Evolutionary conservation across 108 stramenopile genomes (phyloP), one percentile per base, ranked within the genome.

Genomic region (Skeletonema tropicum): DNA sequence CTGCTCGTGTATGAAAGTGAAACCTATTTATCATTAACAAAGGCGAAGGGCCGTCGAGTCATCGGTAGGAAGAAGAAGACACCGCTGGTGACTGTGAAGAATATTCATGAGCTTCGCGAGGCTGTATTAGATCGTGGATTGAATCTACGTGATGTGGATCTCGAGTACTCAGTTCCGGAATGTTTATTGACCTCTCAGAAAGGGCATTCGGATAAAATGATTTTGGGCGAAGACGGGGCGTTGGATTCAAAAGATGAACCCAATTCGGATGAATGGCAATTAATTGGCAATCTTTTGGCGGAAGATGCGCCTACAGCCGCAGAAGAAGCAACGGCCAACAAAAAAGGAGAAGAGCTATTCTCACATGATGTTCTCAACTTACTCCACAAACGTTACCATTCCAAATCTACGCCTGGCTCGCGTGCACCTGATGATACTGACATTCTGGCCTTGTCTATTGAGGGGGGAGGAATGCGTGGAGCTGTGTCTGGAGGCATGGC

Each of bases 381-480:
- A 6, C 83, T 92, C 5, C 77, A 79, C 32, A 29, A 73, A 61
- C 84, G 91, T 8, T 85, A 74, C 61, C 55, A 79, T 23, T 77
- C 74, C 0, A 64, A 67, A 19, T 89, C 94, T 15, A 88, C 69
- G 38, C 93, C 93, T 8, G 71, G 71, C 15, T 29, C 79, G 80
- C 88, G 94, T 19, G 23, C 69, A 17, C 57, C 64, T 19, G 72
- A 75, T 65, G 92, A 89, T 60, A 87, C 74, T 8, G 63, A 83
- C 12, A 72, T 61, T 14, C 79, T 97, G n/a, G 94, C 95, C 13
- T 59, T 98, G 2, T 84, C 95, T 13, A 94, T 92, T 49, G 94
- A 95, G 77, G 94, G 90, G 31, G 90, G 90, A 38, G 93, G 87
- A 1, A 95, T 92, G 94, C 39, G 91, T 41, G 94, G 91, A 2